Base-by-base conservation (phyloP, 176 grass and related monocot genomes). In the Typha latifolia region DNA sequence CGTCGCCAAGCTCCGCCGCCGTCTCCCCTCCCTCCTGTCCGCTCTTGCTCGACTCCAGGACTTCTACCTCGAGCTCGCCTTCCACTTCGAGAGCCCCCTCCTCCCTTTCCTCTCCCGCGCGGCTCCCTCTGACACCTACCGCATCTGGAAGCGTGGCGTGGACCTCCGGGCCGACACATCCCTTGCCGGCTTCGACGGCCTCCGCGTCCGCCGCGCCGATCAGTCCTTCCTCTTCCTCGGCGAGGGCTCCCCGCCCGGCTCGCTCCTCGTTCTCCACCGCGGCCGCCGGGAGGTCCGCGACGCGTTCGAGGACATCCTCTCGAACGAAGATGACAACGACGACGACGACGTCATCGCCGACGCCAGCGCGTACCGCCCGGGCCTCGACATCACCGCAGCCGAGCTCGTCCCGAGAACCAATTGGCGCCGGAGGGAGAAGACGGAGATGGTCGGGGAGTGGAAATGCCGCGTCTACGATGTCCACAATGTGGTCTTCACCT, bases 391-490 rank as follows among this genome's bases (percentile, higher is more conserved):
- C 72, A 78, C 81, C 12, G 66, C 75, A 0, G 88, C 93, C 34
- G 84, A 79, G 83, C 77, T 97, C 61, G 85, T 97, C 20, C 78
- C 83, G 7, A 82, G 88, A 7, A 91, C 88, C 59, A 97, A 84
- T 24, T 97, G 94, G 94, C 75, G 90, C 8, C 78, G 94, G 62
- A 86, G 87, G 63, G 94, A 97, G 80, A 97, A 97, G 83, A 97
- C 72, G 43, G 94, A 97, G 73, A 87, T 71, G 24, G 88, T 97
- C 21, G 83, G 88, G 32, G 89, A 90, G 65, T 97, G 93, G 93
- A 97, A 92, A 66, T 74, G 88, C 12, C 74, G 81, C 49, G 86
- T 91, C 23, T 97, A 89, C 74, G 93, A 97, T 51, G 72, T 97
- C 67, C 86, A 97, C 85, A 92, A 97, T 63, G 82, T 97, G 11